Base-by-base conservation (phyloP, 2,329 filamentous ascomycete genomes). In the Xylaria sp. region DNA sequence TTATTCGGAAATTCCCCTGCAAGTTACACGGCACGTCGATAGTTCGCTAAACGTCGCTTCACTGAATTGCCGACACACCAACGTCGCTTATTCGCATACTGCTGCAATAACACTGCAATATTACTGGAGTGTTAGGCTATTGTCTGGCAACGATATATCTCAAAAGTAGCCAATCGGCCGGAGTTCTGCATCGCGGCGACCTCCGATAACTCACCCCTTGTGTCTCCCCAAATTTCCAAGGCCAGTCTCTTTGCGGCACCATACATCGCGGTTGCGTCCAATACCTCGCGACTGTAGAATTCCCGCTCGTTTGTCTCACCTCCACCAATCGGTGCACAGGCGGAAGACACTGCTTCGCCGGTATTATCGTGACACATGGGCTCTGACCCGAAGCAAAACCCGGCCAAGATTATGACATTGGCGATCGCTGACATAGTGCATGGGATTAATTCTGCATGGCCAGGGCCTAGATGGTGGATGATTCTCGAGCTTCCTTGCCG, bases 121-220 rank as follows among this genome's bases (percentile, higher is more conserved):
- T 50, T 50, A 12, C 46, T 25, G 46, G 15, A 50, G 20, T 50
- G 13, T 25, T 23, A 2, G 20, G 12, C 46, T 25, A 23, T 50
- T 25, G 13, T 25, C 20, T 50, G 46, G 46, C 46, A 50, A 20
- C n/a, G 25, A 50, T 50, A 50, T 50, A 25, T 23, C 20, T 25
- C 20, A 13, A 3, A 13, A 13, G 4, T 20, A 50, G 46, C 46
- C 46, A 50, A 50, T 50, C 46, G 46, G 46, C 46, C 20, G 46
- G 5, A 23, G 46, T 50, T 50, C 46, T 50, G 46, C 10, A 50
- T 20, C 20, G n/a, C 46, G 46, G 46, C 46, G 46, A 50, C 46
- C 46, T 50, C 46, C 46, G 46, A 50, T 8, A 50, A 50, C n/a
- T 23, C 20, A 10, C 46, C 46, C 46, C 46, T 50, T 50, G 46